Base-by-base conservation (phyloP, 768 basidiomycete species). In the Lyophyllum atratum region DNA sequence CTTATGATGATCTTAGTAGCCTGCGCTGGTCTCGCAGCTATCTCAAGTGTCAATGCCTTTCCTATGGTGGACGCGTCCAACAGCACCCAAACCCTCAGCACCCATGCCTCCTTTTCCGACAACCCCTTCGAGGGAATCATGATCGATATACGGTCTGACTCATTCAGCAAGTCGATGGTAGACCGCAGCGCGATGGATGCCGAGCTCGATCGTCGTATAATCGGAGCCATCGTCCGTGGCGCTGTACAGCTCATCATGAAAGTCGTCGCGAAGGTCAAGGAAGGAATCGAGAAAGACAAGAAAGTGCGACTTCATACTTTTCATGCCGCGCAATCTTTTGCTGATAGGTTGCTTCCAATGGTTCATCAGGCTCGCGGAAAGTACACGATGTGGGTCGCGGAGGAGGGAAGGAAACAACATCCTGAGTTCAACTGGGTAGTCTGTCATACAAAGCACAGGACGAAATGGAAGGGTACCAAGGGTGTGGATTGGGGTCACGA, bases 401-500 rank as follows among this genome's bases (percentile, higher is more conserved):
- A 46, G 17, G 54, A 58, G 39, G 60, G 60, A 14, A 52, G 53
- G 31, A 52, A 43, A 29, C 26, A 10, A 3, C 40, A 50, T 40
- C 57, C 51, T 4, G 34, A 59, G 33, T 59, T 49, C 37, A 69
- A 68, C 53, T 66, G 61, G 54, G 57, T 65, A 9, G 48, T 56
- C 9, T 64, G 62, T 46, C 67, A 64, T 47, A 65, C 65, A 3
- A 62, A 62, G 17, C 67, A 68, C 37, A 56, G 52, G 31, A 64
- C 55, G 0, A 46, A 63, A 19, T 68, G 59, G 42, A 58, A 64
- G n/a, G 65, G 66, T 9, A 46, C 22, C 12, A 53, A 31, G 34
- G 65, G 63, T 55, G 64, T 52, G 19, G 66, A 70, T 31, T 69
- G 66, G 66, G 64, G 50, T 47, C 68, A 69, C 46, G 49, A 54